A percentile compares a stretch with the other conserved stretches of the same genome.
These are phyloP conservation scores for Tripidium arundinaceum DNA, from an alignment of 202 grass and related monocot species.

Conservation along the genomic window DNA sequence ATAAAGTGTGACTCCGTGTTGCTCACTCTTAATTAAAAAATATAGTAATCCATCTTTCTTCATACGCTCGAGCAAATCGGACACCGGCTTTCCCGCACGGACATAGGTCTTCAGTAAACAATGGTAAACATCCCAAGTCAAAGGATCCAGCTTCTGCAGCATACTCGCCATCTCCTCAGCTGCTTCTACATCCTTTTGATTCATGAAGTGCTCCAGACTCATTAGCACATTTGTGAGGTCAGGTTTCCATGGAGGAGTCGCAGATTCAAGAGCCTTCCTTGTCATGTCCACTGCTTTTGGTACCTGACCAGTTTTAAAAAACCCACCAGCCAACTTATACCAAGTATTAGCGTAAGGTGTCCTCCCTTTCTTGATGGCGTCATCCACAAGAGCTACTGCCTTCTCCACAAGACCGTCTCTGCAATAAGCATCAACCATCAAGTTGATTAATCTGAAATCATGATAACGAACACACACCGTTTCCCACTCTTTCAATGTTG, in stretches of 20 bases:
- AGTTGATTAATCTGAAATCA: constrained; percentile 51
- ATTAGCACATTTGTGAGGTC: constrained; percentile 34
- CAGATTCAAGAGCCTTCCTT: constrained; percentile 49
- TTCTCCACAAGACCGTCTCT: constrained; percentile 60
- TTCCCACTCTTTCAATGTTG: constrained; percentile 63
- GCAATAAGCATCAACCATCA: constrained; percentile 55
- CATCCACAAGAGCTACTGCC: constrained; percentile 55
- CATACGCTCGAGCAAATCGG: constrained; percentile 52
- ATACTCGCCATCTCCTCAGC: constrained; percentile 49
- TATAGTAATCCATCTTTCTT: constrained; percentile 52
- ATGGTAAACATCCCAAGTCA: constrained; percentile 53
- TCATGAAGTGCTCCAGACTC: constrained; percentile 41
- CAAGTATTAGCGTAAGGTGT: constrained; percentile 52
- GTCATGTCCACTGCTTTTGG: constrained; percentile 59
- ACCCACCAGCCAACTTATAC: constrained; percentile 66
- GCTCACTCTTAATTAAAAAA: no score
- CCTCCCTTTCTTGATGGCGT: constrained; percentile 55
- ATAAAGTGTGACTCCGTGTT: not conserved
- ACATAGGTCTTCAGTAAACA: constrained; percentile 48
- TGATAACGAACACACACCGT: constrained; percentile 28
- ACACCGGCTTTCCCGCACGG: constrained; percentile 20
- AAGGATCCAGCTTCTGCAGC: constrained; percentile 32
- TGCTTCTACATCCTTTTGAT: constrained; percentile 55
- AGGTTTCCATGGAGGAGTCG: constrained; percentile 33
- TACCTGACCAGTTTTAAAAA: constrained; percentile 41